Evolutionary conservation across 2,329 filamentous ascomycete genomes (phyloP), one percentile per base, ranked within the genome.

Genomic region (Sarocladium strictum): DNA sequence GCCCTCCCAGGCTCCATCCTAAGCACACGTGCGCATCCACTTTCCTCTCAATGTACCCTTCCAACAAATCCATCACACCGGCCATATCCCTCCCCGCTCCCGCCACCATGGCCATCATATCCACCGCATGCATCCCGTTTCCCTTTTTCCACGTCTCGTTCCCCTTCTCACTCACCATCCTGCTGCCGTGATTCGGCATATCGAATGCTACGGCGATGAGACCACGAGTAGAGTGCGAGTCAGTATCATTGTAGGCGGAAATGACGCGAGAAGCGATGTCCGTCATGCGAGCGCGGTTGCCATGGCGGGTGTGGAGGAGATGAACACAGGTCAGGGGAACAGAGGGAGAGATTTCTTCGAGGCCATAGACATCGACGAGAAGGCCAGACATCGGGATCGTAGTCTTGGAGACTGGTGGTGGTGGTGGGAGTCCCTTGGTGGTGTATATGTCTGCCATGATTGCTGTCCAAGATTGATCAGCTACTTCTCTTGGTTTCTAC

Each of bases 201-300:
- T 97, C 94, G 69, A 96, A 96, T 2, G 87, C 82, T 12, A 92
- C 81, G 2, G 89, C 91, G 51, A 97, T 85, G 38, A 97, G 71
- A 0, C 87, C 88, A 72, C 69, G 64, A 53, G 59, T 65, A 14
- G 68, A 60, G 55, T 63, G 61, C 4, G 17, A 9, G 19, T 15
- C 3, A 5, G 56, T 50, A 65, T 67, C 59, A 65, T 69, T 64
- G 63, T 88, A 95, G 9, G 83, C 79, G n/a, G 74, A 70, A 51
- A 97, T 77, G 12, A 83, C 76, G 5, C 81, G 79, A n/a, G 78
- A 73, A 2, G 90, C 92, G 54, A 94, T 80, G 26, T 83, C 83
- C 1, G 77, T 76, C 92, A 97, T 97, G 58, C 80, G 80, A 54
- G 83, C 81, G 65, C 88, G 85, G 0, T 76, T 82, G 54, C 85